Percentiles rank a stretch among this genome's conserved stretches.
Conservation (phyloP, 495 filamentous ascomycete genomes). For the Daldinia caldariorum region DNA sequence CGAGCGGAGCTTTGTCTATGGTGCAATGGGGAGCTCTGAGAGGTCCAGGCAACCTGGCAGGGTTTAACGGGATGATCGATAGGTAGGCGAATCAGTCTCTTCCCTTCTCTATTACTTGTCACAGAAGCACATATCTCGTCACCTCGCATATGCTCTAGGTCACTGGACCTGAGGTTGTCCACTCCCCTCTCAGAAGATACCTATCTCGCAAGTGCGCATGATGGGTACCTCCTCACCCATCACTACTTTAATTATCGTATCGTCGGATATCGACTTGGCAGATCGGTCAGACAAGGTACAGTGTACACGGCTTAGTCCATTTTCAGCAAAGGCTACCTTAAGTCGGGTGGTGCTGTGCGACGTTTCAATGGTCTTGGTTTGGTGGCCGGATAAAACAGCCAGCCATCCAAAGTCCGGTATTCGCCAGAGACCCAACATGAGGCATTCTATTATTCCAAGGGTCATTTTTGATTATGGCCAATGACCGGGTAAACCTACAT, state of each 20-base stretch:
- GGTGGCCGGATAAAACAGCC: slow-evolving; percentile 40
- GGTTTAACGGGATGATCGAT: slow-evolving; percentile 80
- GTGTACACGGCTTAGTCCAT: slow-evolving; percentile 23
- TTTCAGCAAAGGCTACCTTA: slow-evolving; percentile 25
- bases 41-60: slow-evolving; percentile 78
- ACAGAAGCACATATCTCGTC: slow-evolving; percentile 43
- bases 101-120: slow-evolving; percentile 19
- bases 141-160: slow-evolving; percentile 53
- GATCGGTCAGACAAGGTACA: slow-evolving; percentile 17
- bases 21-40: slow-evolving; percentile 74
- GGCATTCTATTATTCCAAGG: slow-evolving; percentile 28
- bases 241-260: slow-evolving; percentile 35
- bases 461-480: slow-evolving; percentile 45
- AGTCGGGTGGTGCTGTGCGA: slow-evolving; percentile 29
- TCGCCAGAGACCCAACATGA: slow-evolving; percentile 24
- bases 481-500: slow-evolving; percentile 49
- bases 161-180: slow-evolving; percentile 53
- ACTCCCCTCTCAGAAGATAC: slow-evolving; percentile 47
- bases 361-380: slow-evolving; percentile 29
- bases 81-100: slow-evolving; percentile 72
- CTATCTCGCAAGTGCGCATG: slow-evolving; percentile 52
- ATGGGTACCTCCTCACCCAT: slow-evolving; percentile 34
- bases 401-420: slow-evolving; percentile 35
- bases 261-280: slow-evolving; percentile 38
- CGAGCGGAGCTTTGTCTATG: slow-evolving; percentile 74